Percentiles rank a stretch among this genome's conserved stretches.
Evolutionary conservation across 768 basidiomycete genomes (phyloP).

Genomic region (Phanerochaete carnosa): DNA sequence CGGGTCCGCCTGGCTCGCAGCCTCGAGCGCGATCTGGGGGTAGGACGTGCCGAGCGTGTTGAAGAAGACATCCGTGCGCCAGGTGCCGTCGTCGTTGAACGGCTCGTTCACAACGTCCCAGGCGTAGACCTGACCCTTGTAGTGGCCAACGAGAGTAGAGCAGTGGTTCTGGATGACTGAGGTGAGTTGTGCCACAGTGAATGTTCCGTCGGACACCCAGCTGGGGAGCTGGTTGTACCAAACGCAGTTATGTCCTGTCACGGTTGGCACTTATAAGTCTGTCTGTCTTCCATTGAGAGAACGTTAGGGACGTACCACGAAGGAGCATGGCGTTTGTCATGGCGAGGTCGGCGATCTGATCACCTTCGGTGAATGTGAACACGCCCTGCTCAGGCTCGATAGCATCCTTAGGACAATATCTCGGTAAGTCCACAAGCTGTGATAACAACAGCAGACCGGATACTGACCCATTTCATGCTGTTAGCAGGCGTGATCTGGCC

Average conservation of each 20-base stretch:
- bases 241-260: constrained; percentile 33
- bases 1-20: constrained; percentile 53
- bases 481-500: constrained; percentile 48
- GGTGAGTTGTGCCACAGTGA: constrained; percentile 27
- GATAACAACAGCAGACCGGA: neutral
- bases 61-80: constrained; percentile 50
- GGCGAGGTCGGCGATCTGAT: constrained; percentile 42
- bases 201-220: constrained; percentile 32
- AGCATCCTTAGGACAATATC: constrained; percentile 38
- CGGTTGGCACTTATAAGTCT: neutral
- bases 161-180: constrained; percentile 33
- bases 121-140: constrained; percentile 25
- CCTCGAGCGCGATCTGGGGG: constrained; percentile 46
- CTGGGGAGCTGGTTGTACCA: constrained; percentile 43
- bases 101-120: constrained; percentile 58
- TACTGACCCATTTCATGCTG: constrained; percentile 53
- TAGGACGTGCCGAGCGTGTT: constrained; percentile 46
- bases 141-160: constrained; percentile 33
- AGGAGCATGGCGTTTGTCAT: constrained; percentile 44
- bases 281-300: too few relatives aligned
- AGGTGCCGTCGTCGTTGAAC: constrained; percentile 61
- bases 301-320: constrained; percentile 38
- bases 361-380: constrained; percentile 45
- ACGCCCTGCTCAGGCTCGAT: constrained; percentile 46
- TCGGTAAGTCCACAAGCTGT: neutral